These are phyloP conservation scores for Blattamonas nauphoetae DNA, from an alignment of 78 protist genomes.

Conservation along the genomic window DNA sequence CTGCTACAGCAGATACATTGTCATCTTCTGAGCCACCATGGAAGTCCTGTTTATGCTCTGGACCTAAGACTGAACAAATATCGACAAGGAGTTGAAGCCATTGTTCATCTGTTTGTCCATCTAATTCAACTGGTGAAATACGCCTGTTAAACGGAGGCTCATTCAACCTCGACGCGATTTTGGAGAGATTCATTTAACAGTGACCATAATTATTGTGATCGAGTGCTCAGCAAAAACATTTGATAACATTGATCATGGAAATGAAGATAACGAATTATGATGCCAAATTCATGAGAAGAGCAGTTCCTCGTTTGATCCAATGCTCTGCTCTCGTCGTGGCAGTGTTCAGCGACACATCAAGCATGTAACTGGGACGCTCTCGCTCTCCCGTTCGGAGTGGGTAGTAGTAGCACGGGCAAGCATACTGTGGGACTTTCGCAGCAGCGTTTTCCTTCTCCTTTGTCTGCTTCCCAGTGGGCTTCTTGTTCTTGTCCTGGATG, in stretches of 20 bases:
- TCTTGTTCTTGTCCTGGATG: slow-evolving; percentile 34
- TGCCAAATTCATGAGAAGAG: slow-evolving; percentile 24
- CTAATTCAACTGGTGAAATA: not conserved
- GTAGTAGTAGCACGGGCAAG: slow-evolving; percentile 60
- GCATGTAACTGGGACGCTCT: slow-evolving; percentile 54
- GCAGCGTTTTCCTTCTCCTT: not conserved
- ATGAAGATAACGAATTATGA: too few relatives aligned
- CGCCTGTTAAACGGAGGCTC: not conserved
- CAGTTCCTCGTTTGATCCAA: slow-evolving; percentile 71
- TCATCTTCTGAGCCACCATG: not conserved
- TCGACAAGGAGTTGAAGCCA: not conserved
- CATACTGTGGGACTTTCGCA: slow-evolving; percentile 18
- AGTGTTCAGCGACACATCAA: slow-evolving; percentile 47
- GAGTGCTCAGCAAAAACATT: too few relatives aligned
- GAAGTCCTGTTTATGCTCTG: not conserved
- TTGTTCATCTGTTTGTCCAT: not conserved
- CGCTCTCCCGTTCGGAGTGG: slow-evolving; percentile 62
- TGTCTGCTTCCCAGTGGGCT: not conserved
- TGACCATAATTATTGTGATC: not conserved
- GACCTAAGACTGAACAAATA: not conserved
- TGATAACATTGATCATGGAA: too few relatives aligned
- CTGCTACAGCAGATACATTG: not conserved
- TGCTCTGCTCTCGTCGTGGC: slow-evolving; percentile 31
- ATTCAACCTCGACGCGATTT: not conserved
- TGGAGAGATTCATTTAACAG: not conserved